Conservation (phyloP, 2,329 filamentous ascomycete genomes). For the Magnaporthales sp. region DNA sequence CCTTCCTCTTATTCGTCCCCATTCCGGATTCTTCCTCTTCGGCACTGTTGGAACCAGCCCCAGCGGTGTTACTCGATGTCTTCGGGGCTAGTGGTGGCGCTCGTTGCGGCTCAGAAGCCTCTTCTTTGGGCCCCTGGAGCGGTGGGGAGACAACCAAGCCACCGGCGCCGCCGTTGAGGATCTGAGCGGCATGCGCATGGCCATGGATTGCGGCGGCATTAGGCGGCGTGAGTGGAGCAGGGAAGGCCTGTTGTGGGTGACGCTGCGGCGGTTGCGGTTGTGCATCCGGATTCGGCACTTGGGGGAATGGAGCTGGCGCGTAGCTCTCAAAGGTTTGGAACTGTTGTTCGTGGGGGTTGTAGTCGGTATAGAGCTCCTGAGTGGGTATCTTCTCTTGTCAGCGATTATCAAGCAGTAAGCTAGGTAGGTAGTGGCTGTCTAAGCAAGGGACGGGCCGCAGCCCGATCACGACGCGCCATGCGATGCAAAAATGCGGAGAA, state of each 20-base stretch:
- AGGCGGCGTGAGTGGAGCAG: slow-evolving; percentile 44
- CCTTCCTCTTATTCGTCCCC: slow-evolving; percentile 48
- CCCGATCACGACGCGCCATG: not conserved
- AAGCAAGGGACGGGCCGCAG: not conserved
- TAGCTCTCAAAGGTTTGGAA: slow-evolving; percentile 39
- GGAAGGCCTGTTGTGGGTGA: slow-evolving; percentile 21
- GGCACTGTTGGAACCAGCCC: slow-evolving; percentile 42
- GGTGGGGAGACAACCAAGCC: slow-evolving; percentile 9
- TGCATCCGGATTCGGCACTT: slow-evolving; percentile 14
- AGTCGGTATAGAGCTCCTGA: slow-evolving; percentile 42
- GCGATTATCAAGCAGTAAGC: not conserved
- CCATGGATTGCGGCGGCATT: slow-evolving; percentile 20
- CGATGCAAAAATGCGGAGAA: not conserved
- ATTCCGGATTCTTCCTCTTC: slow-evolving; percentile 46
- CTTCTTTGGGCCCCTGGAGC: slow-evolving; percentile 24
- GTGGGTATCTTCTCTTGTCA: slow-evolving; percentile 2
- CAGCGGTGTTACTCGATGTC: not conserved
- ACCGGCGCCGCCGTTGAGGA: slow-evolving; percentile 12
- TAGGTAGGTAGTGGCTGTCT: not conserved
- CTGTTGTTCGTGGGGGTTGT: slow-evolving; percentile 30
- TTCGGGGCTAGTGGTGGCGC: slow-evolving; percentile 18
- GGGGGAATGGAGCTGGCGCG: slow-evolving; percentile 30
- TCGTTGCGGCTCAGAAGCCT: slow-evolving; percentile 25
- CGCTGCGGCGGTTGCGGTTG: slow-evolving; percentile 11
- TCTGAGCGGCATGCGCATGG: slow-evolving; percentile 17